phyloP scores from a whole-genome alignment of 441 rosid species.

The Breynia disticha region DNA sequence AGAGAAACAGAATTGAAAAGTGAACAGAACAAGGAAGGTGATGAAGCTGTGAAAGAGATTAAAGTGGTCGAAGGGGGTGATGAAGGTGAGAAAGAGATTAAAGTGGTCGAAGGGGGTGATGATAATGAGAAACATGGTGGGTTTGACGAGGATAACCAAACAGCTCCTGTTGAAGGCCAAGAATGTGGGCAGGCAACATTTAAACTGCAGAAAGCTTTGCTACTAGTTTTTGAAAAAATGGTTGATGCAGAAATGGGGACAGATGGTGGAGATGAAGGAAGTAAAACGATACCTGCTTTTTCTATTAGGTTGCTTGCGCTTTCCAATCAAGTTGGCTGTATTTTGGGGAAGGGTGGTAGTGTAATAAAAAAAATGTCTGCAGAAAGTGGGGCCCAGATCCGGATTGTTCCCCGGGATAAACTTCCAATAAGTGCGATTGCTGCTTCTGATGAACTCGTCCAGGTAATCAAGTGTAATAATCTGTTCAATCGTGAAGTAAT shows the following conservation, averaged over 20 bases:
- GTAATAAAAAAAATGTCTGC: constrained; percentile 50
- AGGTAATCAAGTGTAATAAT: constrained; percentile 28
- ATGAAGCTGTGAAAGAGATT: constrained; percentile 21
- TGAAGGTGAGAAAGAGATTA: constrained; percentile 21
- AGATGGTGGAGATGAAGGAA: constrained; percentile 29
- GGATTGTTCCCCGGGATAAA: constrained; percentile 59
- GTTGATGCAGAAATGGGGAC: constrained; percentile 30
- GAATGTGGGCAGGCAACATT: constrained; percentile 29
- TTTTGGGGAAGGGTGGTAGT: constrained; percentile 62
- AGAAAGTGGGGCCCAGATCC: constrained; percentile 63
- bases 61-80: constrained; percentile 17
- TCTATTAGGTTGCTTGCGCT: constrained; percentile 51
- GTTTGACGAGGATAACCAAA: constrained; percentile 24
- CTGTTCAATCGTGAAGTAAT: not conserved
- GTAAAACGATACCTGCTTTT: constrained; percentile 22
- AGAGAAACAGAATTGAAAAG: constrained; percentile 24
- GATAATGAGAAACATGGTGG: constrained; percentile 22
- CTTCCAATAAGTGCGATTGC: constrained; percentile 46
- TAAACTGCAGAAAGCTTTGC: constrained; percentile 43
- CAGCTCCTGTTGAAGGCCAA: constrained; percentile 21
- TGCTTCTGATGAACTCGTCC: constrained; percentile 50
- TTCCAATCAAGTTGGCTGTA: constrained; percentile 56
- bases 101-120: constrained; percentile 18
- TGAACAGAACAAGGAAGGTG: constrained; percentile 21
- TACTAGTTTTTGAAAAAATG: constrained; percentile 50